Conservation (phyloP, 2,329 filamentous ascomycete species). For the Triangularia verruculosa region DNA sequence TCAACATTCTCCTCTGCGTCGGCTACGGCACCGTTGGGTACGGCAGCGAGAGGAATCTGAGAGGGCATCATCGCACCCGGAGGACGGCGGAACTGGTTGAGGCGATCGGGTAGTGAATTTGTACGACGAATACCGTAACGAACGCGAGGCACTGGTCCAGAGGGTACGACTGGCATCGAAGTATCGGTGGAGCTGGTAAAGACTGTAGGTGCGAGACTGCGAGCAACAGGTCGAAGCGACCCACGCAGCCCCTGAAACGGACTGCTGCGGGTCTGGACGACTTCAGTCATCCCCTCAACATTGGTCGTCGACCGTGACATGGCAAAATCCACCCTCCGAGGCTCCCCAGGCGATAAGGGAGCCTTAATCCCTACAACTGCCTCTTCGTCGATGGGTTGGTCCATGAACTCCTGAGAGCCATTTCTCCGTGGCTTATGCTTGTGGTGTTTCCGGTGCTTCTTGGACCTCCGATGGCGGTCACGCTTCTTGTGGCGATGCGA, state of each 20-base stretch:
- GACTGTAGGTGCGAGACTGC: slow-evolving; percentile 68
- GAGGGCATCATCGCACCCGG: slow-evolving; percentile 51
- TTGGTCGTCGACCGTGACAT: not conserved
- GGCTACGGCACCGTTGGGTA: slow-evolving; percentile 32
- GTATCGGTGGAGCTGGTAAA: slow-evolving; percentile 52
- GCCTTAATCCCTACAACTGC: slow-evolving; percentile 23
- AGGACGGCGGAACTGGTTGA: slow-evolving; percentile 49
- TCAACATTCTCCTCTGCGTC: slow-evolving; percentile 41
- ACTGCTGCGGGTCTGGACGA: slow-evolving; percentile 33
- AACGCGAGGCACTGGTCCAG: slow-evolving; percentile 53
- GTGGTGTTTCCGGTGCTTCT: slow-evolving; percentile 43
- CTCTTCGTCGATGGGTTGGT: slow-evolving; percentile 35
- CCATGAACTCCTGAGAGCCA: slow-evolving; percentile 29
- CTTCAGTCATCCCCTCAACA: slow-evolving; percentile 30
- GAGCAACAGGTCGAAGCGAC: slow-evolving; percentile 61
- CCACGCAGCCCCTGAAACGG: slow-evolving; percentile 56
- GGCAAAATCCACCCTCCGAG: slow-evolving; percentile 59
- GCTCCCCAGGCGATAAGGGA: slow-evolving; percentile 37
- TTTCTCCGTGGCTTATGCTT: slow-evolving; percentile 36
- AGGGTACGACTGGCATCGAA: slow-evolving; percentile 30
- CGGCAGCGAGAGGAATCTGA: slow-evolving; percentile 40
- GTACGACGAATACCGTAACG: slow-evolving; percentile 68
- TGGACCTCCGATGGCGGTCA: slow-evolving; percentile 38
- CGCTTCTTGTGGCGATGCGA: slow-evolving; percentile 33
- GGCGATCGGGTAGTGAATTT: slow-evolving; percentile 69